Conservation (phyloP, 2,329 filamentous ascomycete genomes). For the Calonectria pauciramosa region DNA sequence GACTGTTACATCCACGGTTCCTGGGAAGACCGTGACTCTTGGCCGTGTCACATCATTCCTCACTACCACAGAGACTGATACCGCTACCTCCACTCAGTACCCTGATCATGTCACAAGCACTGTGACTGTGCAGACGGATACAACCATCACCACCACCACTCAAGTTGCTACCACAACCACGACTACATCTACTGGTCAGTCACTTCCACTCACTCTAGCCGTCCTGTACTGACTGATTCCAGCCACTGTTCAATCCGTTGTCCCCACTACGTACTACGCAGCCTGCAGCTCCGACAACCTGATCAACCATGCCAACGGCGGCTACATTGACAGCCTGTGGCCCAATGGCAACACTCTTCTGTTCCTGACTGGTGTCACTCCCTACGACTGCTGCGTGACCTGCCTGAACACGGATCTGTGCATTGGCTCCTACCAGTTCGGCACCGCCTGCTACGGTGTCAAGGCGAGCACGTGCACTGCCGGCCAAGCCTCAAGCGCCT, state of each 20-base stretch:
- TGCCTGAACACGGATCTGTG: neutral
- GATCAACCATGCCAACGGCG: slow-evolving; percentile 1
- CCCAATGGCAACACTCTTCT: neutral
- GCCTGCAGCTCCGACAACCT: neutral
- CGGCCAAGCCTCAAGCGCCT: neutral
- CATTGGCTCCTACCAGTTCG: neutral
- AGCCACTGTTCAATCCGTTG: neutral
- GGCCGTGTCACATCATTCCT: neutral
- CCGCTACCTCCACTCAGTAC: neutral
- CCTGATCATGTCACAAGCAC: neutral
- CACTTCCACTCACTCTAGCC: no score
- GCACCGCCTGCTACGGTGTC: slow-evolving; percentile 4
- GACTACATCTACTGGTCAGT: neutral
- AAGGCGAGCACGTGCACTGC: neutral
- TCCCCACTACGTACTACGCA: neutral
- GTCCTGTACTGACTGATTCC: neutral
- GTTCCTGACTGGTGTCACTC: neutral
- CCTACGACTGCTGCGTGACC: neutral
- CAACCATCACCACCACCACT: neutral
- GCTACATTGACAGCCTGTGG: slow-evolving; percentile 4
- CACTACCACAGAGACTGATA: neutral
- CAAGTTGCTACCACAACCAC: neutral
- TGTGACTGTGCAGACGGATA: neutral
- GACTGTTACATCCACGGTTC: neutral
- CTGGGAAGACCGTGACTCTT: neutral